phyloP scores from a whole-genome alignment of 1,139 yeast species.

The Diutina pseudorugosa region DNA sequence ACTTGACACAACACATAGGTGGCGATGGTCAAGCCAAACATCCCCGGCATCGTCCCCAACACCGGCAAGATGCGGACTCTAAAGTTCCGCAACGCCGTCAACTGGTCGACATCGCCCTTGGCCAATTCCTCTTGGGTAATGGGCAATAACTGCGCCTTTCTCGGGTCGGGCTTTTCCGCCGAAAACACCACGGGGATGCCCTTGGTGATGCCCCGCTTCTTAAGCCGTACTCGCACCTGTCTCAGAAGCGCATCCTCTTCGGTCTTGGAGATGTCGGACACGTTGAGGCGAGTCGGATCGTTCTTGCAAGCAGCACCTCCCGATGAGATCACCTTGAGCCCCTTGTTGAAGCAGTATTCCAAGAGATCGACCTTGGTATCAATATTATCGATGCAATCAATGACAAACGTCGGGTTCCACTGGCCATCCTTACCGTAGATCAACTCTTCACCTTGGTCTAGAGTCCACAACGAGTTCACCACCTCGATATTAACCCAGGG shows the following conservation, averaged over 20 bases:
- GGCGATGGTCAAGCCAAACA: slow-evolving; percentile 85
- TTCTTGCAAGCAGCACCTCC: slow-evolving; percentile 89
- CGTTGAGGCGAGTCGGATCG: slow-evolving; percentile 34
- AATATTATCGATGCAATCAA: slow-evolving; percentile 92
- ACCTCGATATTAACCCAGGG: slow-evolving; percentile 88
- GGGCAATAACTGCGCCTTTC: slow-evolving; percentile 79
- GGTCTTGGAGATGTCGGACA: slow-evolving; percentile 39
- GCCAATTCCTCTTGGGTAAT: slow-evolving; percentile 67
- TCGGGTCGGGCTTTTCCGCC: slow-evolving; percentile 92
- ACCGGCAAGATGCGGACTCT: slow-evolving; percentile 92
- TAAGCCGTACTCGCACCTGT: slow-evolving; percentile 70
- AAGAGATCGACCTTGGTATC: slow-evolving; percentile 88
- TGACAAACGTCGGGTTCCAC: slow-evolving; percentile 51
- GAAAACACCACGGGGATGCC: slow-evolving; percentile 87
- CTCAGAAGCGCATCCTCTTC: slow-evolving; percentile 94
- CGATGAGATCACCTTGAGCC: slow-evolving; percentile 62
- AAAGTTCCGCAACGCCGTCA: slow-evolving; percentile 79
- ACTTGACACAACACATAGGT: slow-evolving; percentile 69
- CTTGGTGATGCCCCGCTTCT: slow-evolving; percentile 58
- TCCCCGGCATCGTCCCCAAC: slow-evolving; percentile 91
- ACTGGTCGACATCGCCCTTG: slow-evolving; percentile 76
- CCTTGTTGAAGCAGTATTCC: slow-evolving; percentile 51
- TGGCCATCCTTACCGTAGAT: slow-evolving; percentile 39
- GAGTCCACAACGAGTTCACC: slow-evolving; percentile 64
- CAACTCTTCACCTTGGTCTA: slow-evolving; percentile 48